Evolutionary conservation across 441 rosid species (phyloP), one percentile per base, ranked within the genome.

Genomic region (Mallotus repandus): DNA sequence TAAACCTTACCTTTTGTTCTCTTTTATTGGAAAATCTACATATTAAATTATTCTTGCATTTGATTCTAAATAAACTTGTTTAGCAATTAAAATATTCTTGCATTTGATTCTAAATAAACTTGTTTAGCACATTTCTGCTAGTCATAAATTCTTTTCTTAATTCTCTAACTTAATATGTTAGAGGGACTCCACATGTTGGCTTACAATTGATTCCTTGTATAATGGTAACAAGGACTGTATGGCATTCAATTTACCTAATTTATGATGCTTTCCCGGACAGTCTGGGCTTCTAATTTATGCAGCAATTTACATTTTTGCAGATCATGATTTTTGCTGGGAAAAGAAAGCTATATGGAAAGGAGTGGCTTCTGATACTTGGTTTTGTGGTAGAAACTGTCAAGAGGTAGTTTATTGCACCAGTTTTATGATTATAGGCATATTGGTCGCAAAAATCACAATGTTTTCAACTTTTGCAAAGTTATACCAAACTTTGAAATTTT

Each of bases 361-460:
- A 74, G 78, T 63, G 66, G 79, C 74, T 75, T 80, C 89, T 77
- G 86, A 75, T 63, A 54, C 85, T 76, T 88, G 91, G 88, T 88
- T 90, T 79, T 92, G 98, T 71, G 76, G 90, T 74, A 80, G 63
- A 84, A 79, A 76, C 78, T 92, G 97, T 69, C 89, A 84, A 77
- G 88, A 88, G 97, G 98, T 94, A 86, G 58, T 66, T 69, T 68
- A 72, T 63, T n/a, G n/a, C n/a, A n/a, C n/a, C 41, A 35, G 41
- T 3, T 38, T 38, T 2, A 38, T 38, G 7, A 38, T 38, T 38
- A 38, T 38, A 38, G 7, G 32, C 32, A 29, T 29, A 29, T 29
- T 29, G 32, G 32, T 29, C 32, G 0, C 1, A 29, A 29, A 29
- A 29, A 29, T 29, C 32, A 29, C 32, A 29, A 29, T 29, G 2